Percentiles rank a stretch among this genome's conserved stretches.
Evolutionary conservation across 495 filamentous ascomycete genomes (phyloP).

Genomic region (Staphylotrichum tortipilum): DNA sequence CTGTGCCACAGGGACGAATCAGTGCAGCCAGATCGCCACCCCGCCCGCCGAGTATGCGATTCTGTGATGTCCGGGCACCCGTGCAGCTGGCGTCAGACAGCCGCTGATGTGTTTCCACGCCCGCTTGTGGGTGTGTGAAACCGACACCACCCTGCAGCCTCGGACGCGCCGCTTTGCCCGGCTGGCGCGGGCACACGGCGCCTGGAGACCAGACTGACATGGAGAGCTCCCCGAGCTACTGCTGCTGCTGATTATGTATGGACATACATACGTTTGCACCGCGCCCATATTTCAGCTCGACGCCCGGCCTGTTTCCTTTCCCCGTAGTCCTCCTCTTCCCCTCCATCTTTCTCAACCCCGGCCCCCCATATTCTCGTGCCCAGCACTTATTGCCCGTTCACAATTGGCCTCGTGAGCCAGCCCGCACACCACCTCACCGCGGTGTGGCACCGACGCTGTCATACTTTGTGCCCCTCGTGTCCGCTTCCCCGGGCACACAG

Average conservation of each 20-base stretch:
- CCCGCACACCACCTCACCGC: background rate
- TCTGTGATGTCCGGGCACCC: background rate
- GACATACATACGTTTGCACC: slow-evolving; percentile 1
- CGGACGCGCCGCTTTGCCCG: slow-evolving; percentile 16
- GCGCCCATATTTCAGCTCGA: slow-evolving; percentile 10
- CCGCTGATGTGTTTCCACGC: background rate
- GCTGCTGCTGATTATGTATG: too few species aligned
- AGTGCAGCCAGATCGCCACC: slow-evolving; percentile 3
- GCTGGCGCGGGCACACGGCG: slow-evolving; percentile 3
- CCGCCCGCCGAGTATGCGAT: background rate
- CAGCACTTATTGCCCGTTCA: background rate
- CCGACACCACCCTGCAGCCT: slow-evolving; percentile 17
- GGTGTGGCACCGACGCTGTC: background rate
- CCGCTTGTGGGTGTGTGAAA: slow-evolving; percentile 11
- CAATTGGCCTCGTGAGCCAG: background rate
- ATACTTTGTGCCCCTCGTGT: background rate
- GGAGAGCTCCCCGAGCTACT: slow-evolving; percentile 5
- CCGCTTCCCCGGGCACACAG: background rate
- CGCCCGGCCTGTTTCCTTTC: background rate
- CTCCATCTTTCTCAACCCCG: background rate
- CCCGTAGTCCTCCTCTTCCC: background rate
- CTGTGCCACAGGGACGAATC: slow-evolving; percentile 10
- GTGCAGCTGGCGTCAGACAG: background rate
- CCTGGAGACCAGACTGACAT: background rate
- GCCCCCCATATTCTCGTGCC: background rate